Evolutionary conservation across 208 protist species (phyloP).

Genomic region (Leishmania gerbilli): DNA sequence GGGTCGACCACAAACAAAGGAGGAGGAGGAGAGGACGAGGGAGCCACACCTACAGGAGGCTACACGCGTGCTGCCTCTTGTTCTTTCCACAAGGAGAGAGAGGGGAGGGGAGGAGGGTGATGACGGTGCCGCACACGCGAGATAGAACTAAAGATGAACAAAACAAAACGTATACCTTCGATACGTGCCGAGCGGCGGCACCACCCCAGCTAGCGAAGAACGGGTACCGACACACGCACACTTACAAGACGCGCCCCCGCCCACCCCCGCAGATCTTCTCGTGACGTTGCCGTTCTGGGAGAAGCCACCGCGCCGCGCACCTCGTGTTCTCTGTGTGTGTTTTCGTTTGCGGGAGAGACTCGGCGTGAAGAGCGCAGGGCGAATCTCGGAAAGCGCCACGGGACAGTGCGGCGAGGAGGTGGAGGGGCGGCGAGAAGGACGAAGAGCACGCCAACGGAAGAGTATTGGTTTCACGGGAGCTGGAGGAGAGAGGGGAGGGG

Average conservation of each 20-base stretch:
- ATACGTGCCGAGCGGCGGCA: too few relatives aligned
- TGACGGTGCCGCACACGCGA: too few relatives aligned
- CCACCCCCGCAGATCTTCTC: not conserved
- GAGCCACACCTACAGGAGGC: too few relatives aligned
- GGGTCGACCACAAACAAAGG: not conserved
- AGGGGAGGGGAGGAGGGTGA: too few relatives aligned
- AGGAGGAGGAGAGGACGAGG: not conserved
- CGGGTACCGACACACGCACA: not conserved
- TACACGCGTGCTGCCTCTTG: too few relatives aligned
- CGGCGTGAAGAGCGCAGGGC: not conserved
- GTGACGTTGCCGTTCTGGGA: not conserved
- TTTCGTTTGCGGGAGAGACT: not conserved
- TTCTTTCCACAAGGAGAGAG: too few relatives aligned
- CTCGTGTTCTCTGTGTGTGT: not conserved
- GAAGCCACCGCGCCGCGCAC: too few relatives aligned
- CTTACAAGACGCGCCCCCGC: too few relatives aligned
- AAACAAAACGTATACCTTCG: too few relatives aligned
- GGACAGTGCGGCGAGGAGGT: too few relatives aligned
- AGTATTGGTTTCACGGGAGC: not conserved
- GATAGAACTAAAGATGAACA: not conserved
- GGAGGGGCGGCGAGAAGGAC: too few relatives aligned
- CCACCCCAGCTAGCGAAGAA: not conserved
- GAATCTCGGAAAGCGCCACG: too few relatives aligned
- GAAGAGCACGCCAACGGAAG: not conserved
- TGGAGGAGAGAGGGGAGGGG: not conserved